Evolutionary conservation across 805 yeast species (phyloP), one percentile per base, ranked within the genome.

Genomic region (Metschnikowia peoriensis): DNA sequence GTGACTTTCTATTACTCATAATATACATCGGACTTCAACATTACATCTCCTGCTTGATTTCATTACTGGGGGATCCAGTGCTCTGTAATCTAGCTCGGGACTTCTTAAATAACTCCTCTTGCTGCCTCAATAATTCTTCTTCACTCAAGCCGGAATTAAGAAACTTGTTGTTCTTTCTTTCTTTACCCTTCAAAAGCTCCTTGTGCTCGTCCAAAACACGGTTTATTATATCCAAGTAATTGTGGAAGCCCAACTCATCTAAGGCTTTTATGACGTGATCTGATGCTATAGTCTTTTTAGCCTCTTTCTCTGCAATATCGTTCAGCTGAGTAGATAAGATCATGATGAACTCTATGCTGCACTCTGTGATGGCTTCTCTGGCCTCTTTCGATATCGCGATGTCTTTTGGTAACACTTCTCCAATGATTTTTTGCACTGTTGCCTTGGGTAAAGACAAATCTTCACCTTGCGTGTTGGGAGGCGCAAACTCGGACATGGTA

Each of bases 261-360:
- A 94, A 73, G 0, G 98, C 97, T 63, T 86, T 88, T 57, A 93
- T 80, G 38, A 94, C 97, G 66, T 94, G 99, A 67, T 94, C 99
- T 1, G 96, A 87, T 0, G 97, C 96, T 42, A 94, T 94, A 2
- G 99, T 94, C 70, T 94, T 94, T 69, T 94, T 94, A 49, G 96
- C 84, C 66, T 94, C 99, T 62, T 87, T 88, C 62, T 94, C 98
- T 1, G 98, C 98, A 59, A 94, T 91, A 56, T 94, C 98, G 63
- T 93, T 92, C 51, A 93, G 86, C 71, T 91, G 96, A 2, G 96
- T 89, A 10, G 97, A 88, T 41, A 93, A 75, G 53, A 93, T 89
- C 96, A 94, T 93, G 54, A 94, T 86, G 67, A 94, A 93, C 70
- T 91, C 97, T 51, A 94, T 90, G 62, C 97, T 91, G 68, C 97